A percentile compares a stretch with the other conserved stretches of the same genome.
Conservation (phyloP, 306 rosid species). For the Lithocarpus polystachyus region DNA sequence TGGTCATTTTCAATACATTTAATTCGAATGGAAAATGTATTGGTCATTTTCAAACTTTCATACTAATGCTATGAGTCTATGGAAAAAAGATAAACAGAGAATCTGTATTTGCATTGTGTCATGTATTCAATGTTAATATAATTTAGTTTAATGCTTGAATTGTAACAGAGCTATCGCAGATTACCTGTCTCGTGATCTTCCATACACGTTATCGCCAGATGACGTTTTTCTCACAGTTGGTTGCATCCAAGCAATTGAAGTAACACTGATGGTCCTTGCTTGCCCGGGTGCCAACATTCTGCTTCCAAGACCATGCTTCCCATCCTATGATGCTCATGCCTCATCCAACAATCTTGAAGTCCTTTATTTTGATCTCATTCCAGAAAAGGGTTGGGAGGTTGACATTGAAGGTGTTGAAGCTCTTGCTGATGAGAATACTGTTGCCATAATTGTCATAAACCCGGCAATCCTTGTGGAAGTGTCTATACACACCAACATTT, state of each 20-base stretch:
- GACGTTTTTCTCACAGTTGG: slow-evolving; percentile 31
- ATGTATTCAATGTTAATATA: too few species aligned
- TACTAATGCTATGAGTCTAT: too few species aligned
- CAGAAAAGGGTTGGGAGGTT: slow-evolving; percentile 32
- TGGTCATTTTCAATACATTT: too few species aligned
- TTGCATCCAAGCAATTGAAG: slow-evolving; percentile 31
- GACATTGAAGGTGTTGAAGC: slow-evolving; percentile 29
- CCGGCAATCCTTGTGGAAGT: slow-evolving; percentile 45
- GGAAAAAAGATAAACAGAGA: too few species aligned
- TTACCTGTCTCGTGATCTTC: slow-evolving; percentile 28
- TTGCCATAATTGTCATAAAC: slow-evolving; percentile 30
- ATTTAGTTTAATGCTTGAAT: not conserved
- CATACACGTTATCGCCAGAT: slow-evolving; percentile 16
- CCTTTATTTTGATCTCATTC: slow-evolving; percentile 26
- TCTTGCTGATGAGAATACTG: slow-evolving; percentile 28
- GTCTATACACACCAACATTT: slow-evolving; percentile 26
- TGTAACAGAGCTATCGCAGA: slow-evolving; percentile 39
- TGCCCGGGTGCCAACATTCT: slow-evolving; percentile 32
- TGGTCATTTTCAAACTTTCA: too few species aligned
- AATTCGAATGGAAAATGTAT: too few species aligned
- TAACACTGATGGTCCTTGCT: slow-evolving; percentile 3
- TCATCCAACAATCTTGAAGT: slow-evolving; percentile 19
- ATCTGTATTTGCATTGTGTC: too few species aligned
- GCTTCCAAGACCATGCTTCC: slow-evolving; percentile 31
- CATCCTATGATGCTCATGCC: slow-evolving; percentile 13